phyloP scores from a whole-genome alignment of 768 basidiomycete genomes.

The Leccinum uliginosum region DNA sequence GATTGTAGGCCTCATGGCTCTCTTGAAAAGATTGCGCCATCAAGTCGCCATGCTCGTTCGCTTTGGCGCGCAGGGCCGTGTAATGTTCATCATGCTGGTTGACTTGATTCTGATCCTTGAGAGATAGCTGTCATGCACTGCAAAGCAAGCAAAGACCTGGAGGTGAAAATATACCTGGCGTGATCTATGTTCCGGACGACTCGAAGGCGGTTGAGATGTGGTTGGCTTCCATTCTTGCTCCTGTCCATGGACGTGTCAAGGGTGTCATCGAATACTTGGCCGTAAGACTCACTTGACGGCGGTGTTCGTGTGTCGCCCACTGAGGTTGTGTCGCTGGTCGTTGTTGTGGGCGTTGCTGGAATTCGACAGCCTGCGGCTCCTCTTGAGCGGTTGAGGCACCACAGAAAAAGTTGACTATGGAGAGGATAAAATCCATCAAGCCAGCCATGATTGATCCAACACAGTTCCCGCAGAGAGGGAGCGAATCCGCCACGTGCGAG shows the following conservation, averaged over 20 bases:
- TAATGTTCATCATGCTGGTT: conserved; percentile 75
- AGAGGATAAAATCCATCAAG: conserved; percentile 25
- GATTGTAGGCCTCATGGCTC: conserved; percentile 71
- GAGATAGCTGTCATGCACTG: conserved; percentile 3
- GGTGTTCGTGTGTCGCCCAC: conserved; percentile 1
- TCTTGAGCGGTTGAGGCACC: conserved; percentile 18
- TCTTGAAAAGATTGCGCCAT: conserved; percentile 70
- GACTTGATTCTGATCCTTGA: conserved; percentile 50
- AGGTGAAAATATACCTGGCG: conserved; percentile 14
- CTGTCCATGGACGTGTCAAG: conserved; percentile 8
- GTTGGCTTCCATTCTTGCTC: conserved; percentile 14
- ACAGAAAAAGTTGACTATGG: conserved; percentile 22
- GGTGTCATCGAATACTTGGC: neutral
- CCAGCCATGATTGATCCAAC: conserved; percentile 13
- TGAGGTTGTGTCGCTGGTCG: conserved; percentile 3
- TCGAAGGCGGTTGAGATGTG: conserved; percentile 3
- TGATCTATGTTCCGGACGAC: conserved; percentile 11
- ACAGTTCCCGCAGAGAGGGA: neutral
- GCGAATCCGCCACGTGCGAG: neutral
- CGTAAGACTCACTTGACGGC: conserved; percentile 14
- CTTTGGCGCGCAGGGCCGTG: conserved; percentile 62
- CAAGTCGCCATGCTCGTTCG: conserved; percentile 72
- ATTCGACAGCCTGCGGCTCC: neutral
- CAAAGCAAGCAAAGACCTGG: neutral
- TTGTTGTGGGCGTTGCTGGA: conserved; percentile 5